Evolutionary conservation across 495 filamentous ascomycete species (phyloP).

Genomic region (Trichoderma erinaceum): DNA sequence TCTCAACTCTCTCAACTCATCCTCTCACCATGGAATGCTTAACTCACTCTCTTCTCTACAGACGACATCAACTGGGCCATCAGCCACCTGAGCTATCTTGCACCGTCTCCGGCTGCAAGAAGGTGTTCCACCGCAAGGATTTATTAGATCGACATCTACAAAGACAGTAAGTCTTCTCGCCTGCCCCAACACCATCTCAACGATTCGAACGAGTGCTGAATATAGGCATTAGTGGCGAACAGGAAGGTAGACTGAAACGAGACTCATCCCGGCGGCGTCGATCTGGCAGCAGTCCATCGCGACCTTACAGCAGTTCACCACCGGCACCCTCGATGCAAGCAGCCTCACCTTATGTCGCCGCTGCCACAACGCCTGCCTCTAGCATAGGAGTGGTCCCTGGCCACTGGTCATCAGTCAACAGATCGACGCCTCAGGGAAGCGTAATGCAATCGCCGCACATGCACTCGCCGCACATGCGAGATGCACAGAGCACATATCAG

Average conservation of each 20-base stretch:
- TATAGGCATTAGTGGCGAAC: conserved; percentile 12
- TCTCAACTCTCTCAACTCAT: not conserved
- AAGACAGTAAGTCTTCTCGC: conserved; percentile 58
- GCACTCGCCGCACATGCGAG: conserved; percentile 6
- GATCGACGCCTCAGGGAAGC: not conserved
- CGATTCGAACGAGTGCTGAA: conserved; percentile 34
- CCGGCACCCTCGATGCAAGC: conserved; percentile 2
- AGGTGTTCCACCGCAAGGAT: conserved; percentile 65
- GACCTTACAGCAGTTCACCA: conserved; percentile 2
- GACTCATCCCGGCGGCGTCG: not conserved
- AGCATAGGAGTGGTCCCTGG: not conserved
- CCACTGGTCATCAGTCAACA: conserved; percentile 11
- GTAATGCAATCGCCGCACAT: conserved; percentile 8
- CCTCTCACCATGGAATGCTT: not conserved
- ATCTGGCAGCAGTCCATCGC: not conserved
- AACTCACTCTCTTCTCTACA: conserved; percentile 26
- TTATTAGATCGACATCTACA: conserved; percentile 73
- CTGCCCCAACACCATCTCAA: conserved; percentile 18
- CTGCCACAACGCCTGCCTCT: not conserved
- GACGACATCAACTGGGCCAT: conserved; percentile 85
- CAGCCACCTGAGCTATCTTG: conserved; percentile 64
- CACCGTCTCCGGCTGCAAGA: conserved; percentile 54
- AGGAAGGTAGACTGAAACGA: conserved; percentile 13
- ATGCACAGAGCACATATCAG: not conserved
- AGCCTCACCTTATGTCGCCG: not conserved